A percentile compares a stretch with the other conserved stretches of the same genome.
Evolutionary conservation across 768 basidiomycete genomes (phyloP).

Genomic region (Lentinula sp.): DNA sequence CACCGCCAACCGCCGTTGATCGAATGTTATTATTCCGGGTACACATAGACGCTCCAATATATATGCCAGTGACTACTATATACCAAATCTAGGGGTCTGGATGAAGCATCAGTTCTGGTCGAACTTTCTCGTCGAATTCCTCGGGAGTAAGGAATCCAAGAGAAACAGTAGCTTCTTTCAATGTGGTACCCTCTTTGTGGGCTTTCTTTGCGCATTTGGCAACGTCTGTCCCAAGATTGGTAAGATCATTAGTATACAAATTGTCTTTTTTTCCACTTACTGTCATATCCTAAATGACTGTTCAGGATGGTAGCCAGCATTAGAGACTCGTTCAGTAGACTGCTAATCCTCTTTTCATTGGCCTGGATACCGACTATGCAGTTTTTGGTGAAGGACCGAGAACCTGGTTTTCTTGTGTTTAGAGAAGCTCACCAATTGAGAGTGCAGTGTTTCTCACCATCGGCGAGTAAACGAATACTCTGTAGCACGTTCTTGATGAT

Average conservation of each 20-base stretch:
- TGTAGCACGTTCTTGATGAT: constrained; percentile 97
- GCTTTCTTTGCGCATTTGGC: constrained; percentile 99
- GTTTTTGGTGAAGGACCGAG: constrained; percentile 94
- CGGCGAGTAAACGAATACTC: constrained; percentile 88
- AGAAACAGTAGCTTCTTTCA: constrained; percentile 90
- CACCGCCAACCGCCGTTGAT: constrained; percentile 5
- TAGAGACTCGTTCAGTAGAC: constrained; percentile 87
- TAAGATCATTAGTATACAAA: not conserved
- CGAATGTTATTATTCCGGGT: not conserved
- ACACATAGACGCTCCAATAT: not conserved
- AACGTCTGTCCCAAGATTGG: constrained; percentile 56
- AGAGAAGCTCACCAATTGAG: not conserved
- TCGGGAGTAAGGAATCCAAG: constrained; percentile 83
- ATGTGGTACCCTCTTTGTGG: constrained; percentile 95
- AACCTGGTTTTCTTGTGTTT: constrained; percentile 32
- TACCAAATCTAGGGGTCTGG: constrained; percentile 31
- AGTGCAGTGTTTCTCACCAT: constrained; percentile 48
- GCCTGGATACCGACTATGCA: constrained; percentile 95
- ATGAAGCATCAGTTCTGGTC: constrained; percentile 85
- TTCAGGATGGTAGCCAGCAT: constrained; percentile 99
- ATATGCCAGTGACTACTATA: not conserved
- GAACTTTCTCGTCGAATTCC: constrained; percentile 92
- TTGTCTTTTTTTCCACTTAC: constrained; percentile 41
- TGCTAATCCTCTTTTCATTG: constrained; percentile 89
- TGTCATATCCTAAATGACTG: constrained; percentile 94